phyloP scores from a whole-genome alignment of 139 green algal genomes.

The Micractinium conductrix region DNA sequence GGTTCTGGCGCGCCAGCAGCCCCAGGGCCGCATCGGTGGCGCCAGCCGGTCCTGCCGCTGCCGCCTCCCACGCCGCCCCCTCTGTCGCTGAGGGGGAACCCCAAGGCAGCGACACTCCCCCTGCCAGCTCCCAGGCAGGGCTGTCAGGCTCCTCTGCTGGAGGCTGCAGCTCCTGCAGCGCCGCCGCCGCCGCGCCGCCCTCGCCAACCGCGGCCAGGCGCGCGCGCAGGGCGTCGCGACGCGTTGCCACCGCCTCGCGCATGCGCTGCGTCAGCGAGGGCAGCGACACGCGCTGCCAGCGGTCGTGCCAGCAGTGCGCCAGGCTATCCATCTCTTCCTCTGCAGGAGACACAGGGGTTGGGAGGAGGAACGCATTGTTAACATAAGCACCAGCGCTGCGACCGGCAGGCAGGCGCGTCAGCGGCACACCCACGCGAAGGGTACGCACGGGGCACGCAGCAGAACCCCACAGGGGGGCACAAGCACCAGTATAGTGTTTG shows the following conservation, averaged over 20 bases:
- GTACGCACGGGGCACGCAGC: too few relatives aligned
- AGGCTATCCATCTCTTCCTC: conserved; percentile 44
- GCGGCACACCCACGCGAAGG: too few relatives aligned
- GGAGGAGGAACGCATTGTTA: neutral
- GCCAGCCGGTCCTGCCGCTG: neutral
- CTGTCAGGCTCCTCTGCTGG: neutral
- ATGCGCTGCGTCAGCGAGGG: conserved; percentile 33
- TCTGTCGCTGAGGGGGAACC: neutral
- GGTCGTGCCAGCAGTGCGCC: conserved; percentile 23
- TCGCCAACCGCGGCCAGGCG: neutral
- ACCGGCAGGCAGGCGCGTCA: too few relatives aligned
- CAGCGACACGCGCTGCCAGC: conserved; percentile 21
- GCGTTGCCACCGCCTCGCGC: neutral
- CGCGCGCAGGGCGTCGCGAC: neutral
- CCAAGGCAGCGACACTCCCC: neutral
- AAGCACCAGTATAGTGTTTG: too few relatives aligned
- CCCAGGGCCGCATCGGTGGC: neutral
- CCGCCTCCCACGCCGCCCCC: neutral
- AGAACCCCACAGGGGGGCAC: neutral
- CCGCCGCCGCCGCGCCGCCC: neutral
- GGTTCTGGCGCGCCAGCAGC: conserved; percentile 3
- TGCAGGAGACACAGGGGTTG: neutral
- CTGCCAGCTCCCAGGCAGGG: conserved; percentile 1
- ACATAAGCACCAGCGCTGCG: conserved; percentile 4
- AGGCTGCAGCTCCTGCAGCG: neutral